Base-by-base conservation (phyloP, 441 rosid species). In the Cnidoscolus chayamansa region DNA sequence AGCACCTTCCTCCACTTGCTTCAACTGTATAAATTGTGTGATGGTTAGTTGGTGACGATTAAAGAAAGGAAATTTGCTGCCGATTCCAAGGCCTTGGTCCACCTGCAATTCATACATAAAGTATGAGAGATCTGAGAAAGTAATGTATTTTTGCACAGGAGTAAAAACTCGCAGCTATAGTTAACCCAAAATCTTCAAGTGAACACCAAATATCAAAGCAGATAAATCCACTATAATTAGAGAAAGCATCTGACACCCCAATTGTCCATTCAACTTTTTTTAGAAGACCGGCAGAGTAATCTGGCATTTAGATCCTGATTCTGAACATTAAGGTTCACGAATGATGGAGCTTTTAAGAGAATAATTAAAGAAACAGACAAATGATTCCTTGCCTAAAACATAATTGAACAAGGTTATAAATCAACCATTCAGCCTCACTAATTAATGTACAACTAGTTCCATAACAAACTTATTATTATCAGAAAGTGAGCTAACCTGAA, bases 21-120 rank as follows among this genome's bases (percentile, higher is more conserved):
- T 86, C 86, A 94, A 78, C 78, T 86, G 98, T 81, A 90, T 76
- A 81, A 94, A 92, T 74, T 84, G 82, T 0, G 99, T 94, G 76
- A 88, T 4, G 3, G 97, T 92, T 53, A 94, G 80, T 67, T 92
- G 98, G 75, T 92, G 99, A 72, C 98, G 97, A 81, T 94, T 94
- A 71, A 91, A 94, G 83, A 94, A 87, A 7, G 99, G 99, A 81
- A 86, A 89, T 82, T 86, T 88, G 87, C 89, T 94, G 67, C 99
- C 99, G 63, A 94, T 60, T 76, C 99, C 99, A 66, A 94, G 89
- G 54, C 99, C 98, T 85, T 94, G 99, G 80, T 94, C 99, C 80
- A 92, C 92, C 98, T 94, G 76, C 74, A 65, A 61, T 74, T 75
- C 68, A 59, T 54, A 81, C 7, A 67, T 7, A 79, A 65, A 50